Evolutionary conservation across 2,329 filamentous ascomycete genomes (phyloP).

Genomic region (Alternaria panax): DNA sequence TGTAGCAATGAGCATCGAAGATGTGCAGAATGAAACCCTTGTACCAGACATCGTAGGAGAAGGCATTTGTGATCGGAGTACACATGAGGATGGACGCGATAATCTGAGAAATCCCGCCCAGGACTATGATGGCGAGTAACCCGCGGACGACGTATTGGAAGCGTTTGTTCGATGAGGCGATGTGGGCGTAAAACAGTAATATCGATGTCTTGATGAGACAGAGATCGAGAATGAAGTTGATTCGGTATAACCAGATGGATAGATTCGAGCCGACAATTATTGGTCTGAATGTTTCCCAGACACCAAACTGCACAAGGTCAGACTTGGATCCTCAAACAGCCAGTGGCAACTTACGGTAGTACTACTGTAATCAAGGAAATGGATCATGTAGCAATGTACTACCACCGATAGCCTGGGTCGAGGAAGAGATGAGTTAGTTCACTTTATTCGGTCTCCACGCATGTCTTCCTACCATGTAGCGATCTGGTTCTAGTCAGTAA

Average conservation of each 20-base stretch:
- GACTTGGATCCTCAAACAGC: background rate
- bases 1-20: slow-evolving; percentile 30
- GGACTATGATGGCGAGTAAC: slow-evolving; percentile 32
- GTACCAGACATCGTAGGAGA: slow-evolving; percentile 33
- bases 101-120: slow-evolving; percentile 36
- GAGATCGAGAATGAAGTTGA: slow-evolving; percentile 39
- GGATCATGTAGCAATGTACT: slow-evolving; percentile 37
- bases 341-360: slow-evolving; percentile 20
- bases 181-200: slow-evolving; percentile 42
- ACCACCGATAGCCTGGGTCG: slow-evolving; percentile 29
- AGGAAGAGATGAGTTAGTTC: background rate
- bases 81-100: slow-evolving; percentile 39
- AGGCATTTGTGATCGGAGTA: slow-evolving; percentile 37
- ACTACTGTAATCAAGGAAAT: slow-evolving; percentile 31
- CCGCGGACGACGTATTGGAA: slow-evolving; percentile 34
- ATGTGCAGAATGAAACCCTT: slow-evolving; percentile 25
- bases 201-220: slow-evolving; percentile 45
- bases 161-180: slow-evolving; percentile 35
- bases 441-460: background rate
- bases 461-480: slow-evolving; percentile 27
- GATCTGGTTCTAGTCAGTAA: slow-evolving; percentile 31
- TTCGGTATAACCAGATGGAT: slow-evolving; percentile 39
- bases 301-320: background rate
- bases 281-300: slow-evolving; percentile 12
- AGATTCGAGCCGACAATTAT: slow-evolving; percentile 25